Evolutionary conservation across 1,139 yeast species (phyloP), one percentile per base, ranked within the genome.

Genomic region (Protomyces inundatus): DNA sequence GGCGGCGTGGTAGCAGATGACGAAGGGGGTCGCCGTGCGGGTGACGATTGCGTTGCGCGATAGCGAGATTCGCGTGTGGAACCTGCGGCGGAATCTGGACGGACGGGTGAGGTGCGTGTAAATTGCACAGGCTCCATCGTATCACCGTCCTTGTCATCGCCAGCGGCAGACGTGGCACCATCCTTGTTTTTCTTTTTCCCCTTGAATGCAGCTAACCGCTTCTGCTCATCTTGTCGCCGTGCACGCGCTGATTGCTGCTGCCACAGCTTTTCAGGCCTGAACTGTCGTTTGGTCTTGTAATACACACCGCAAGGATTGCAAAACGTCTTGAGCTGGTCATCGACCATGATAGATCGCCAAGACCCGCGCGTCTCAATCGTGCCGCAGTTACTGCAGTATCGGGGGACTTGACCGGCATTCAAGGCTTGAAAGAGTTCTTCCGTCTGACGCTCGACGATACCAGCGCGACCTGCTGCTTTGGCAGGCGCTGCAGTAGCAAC

Each of bases 251-350:
- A 42, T 9, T 42, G 48, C 33, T 51, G 54, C n/a, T 69, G 70
- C 77, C 77, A 75, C 37, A 69, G 64, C 34, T 66, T 65, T 7
- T 66, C 64, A 3, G 78, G 78, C 33, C 78, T 67, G 75, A 74
- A 71, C 32, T 65, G 66, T 48, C 69, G 67, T 67, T 74, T 73
- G 33, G 71, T 65, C 39, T 68, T 67, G 64, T 68, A 71, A 70
- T 74, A 76, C n/a, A 76, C 69, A 3, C 78, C 78, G 65, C 78
- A 76, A 1, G 78, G 75, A 64, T 76, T 76, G 68, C 78, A 76
- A 36, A 75, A 16, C 16, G 42, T 58, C 35, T 51, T 37, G 10
- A 37, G 42, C 40, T 58, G 32, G 2, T 50, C 62, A 33, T 52
- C 36, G 35, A 58, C 62, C 16, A 37, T 42, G 9, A 58, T 16